Base-by-base conservation (phyloP, 2,329 filamentous ascomycete species). In the Pseudonectria foliicola region DNA sequence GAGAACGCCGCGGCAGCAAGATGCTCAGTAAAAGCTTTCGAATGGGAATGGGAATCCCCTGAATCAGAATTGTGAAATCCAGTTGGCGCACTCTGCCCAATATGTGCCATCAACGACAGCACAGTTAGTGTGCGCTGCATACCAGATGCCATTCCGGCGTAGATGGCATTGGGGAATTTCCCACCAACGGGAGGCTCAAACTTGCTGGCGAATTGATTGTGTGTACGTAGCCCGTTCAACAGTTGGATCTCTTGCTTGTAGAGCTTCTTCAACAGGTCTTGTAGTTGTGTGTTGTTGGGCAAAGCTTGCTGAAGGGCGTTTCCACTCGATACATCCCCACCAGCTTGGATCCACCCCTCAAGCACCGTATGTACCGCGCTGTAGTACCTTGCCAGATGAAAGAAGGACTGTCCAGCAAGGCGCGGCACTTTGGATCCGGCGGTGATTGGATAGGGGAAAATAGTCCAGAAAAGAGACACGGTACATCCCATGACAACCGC, bases 381-480 rank as follows among this genome's bases (percentile, higher is more conserved):
- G 27, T 40, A 42, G 25, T 32, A 40, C 11, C 37, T 32, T 8
- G 40, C 40, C 8, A 42, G 34, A 18, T 39, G 37, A 6, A 39
- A 42, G 13, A 42, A 30, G n/a, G 30, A 32, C 6, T 16, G 21
- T 13, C 37, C 34, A 13, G 34, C 34, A n/a, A 39, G 37, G 8
- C 28, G 29, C 10, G 37, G 40, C 5, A 42, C 37, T 18, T 40
- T 37, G 28, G 40, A 39, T 28, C 37, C 37, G 15, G 37, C 40
- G 7, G 40, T 42, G 7, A 42, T 40, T 15, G 40, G 40, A 13
- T 37, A 42, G 4, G 40, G 40, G 28, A 42, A 39, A 10, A 42
- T 31, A 28, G 37, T 39, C 40, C 40, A 42, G 23, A 42, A 39
- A 29, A 42, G 39, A 10, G 40, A 39, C 12, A 34, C 37, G 11